Base-by-base conservation (phyloP, 2,329 filamentous ascomycete genomes). In the Aureobasidium sp. region DNA sequence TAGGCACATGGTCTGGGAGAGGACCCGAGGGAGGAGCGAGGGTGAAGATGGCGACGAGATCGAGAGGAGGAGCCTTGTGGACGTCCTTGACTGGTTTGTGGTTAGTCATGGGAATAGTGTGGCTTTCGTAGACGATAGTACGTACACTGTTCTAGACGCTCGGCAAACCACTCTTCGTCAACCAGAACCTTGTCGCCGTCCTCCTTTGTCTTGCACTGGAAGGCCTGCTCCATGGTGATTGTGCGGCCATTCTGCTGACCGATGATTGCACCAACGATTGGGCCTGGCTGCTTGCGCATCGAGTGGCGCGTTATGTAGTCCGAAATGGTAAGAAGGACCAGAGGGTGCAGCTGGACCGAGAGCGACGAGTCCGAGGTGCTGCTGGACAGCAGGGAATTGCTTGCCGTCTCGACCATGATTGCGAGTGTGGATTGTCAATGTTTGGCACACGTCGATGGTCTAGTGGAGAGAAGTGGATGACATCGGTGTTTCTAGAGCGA, bases 271-370 rank as follows among this genome's bases (percentile, higher is more conserved):
- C 94, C 94, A 3, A 93, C 84, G 20, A 97, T 83, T 17, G 91
- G 91, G 0, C 89, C 89, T 20, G 79, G 74, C 69, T 91, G 87
- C 58, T 85, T 79, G 63, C 94, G 86, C 62, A 96, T 82, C 1
- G 87, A 90, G 75, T 96, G 92, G 64, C 94, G 86, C 63, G 93
- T 96, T 74, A 97, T 91, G 74, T 96, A 95, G 76, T 99, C 94
- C 68, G 93, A 96, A 70, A 99, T 94, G 67, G 89, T 95, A 76
- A 99, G 89, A 67, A 97, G 88, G 58, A 96, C 92, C 53, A 99
- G 87, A 29, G 94, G 94, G 71, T 99, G 94, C 20, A 99, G 85
- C 68, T 91, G 86, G 62, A 91, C 85, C 66, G 91, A 87, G 48
- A 95, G 84, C 56, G 86, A 85, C 22, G 87, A 87, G 74, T 94